Evolutionary conservation across 2,329 filamentous ascomycete species (phyloP).

Genomic region (Mycosphaerelloides madeirae): DNA sequence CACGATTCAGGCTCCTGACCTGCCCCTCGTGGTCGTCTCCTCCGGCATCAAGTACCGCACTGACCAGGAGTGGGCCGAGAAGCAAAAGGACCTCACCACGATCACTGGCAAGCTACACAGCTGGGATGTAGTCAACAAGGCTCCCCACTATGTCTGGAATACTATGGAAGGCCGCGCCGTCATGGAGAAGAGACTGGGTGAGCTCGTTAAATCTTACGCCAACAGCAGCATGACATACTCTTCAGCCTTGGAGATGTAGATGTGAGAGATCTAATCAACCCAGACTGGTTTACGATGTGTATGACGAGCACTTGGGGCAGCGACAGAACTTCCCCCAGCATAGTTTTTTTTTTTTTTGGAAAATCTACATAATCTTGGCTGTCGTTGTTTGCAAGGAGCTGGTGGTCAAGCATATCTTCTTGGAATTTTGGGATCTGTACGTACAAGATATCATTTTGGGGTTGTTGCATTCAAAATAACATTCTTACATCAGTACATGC

Average conservation of each 20-base stretch:
- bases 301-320: conserved; percentile 4
- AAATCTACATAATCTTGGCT: background rate
- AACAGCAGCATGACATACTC: conserved; percentile 6
- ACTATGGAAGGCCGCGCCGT: conserved; percentile 65
- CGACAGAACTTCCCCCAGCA: background rate
- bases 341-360: background rate
- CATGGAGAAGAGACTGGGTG: conserved; percentile 72
- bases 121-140: conserved; percentile 84
- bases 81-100: conserved; percentile 77
- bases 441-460: too few relatives aligned
- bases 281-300: background rate
- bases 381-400: too few relatives aligned
- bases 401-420: too few relatives aligned
- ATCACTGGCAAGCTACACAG: conserved; percentile 72
- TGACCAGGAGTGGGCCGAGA: conserved; percentile 70
- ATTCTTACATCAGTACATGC: too few relatives aligned
- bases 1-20: conserved; percentile 71
- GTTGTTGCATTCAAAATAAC: too few relatives aligned
- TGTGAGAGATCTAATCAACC: background rate
- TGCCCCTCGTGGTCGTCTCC: conserved; percentile 74
- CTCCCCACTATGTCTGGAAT: conserved; percentile 82
- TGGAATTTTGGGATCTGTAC: too few relatives aligned
- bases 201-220: conserved; percentile 53
- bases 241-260: background rate
- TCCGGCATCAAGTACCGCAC: conserved; percentile 66